Evolutionary conservation across 208 protist genomes (phyloP), one percentile per base, ranked within the genome.

Genomic region (Wallacemonas sp.): DNA sequence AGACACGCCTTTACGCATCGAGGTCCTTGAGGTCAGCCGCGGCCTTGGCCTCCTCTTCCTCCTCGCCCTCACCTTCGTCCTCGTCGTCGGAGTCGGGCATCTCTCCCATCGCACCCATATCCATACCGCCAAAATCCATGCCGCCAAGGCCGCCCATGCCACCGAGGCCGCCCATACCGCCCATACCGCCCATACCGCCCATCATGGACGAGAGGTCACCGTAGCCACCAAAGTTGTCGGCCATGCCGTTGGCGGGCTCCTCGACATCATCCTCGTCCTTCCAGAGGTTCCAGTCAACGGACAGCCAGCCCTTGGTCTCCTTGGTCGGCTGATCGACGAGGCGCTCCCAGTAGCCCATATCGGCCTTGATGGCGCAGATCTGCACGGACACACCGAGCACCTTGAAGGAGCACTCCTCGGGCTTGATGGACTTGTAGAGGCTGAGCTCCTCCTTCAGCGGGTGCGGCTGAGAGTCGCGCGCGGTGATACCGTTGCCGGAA

Each of bases 241-340:
- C 79, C 26, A 70, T 72, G 30, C 69, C 65, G 21, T 71, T 72
- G 62, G 88, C 82, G 9, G 32, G 58, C 43, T 88, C 85, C 24
- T 84, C 90, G 54, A 82, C 85, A 57, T 94, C 90, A 64, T 96
- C 87, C 70, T 96, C 90, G 62, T 96, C 90, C 76, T 96, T 94
- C 90, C 90, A 96, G 17, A 96, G 78, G 76, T 94, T 96, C 88
- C 90, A 96, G 76, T 96, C 90, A 8, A 76, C 87, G 11, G 87
- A 90, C 11, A 96, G 81, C 90, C 90, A 96, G 9, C 68, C 72
- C 77, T 92, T 90, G 1, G 87, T 93, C 38, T 74, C 68, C 73
- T 83, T 85, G 30, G 72, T 75, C 19, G 85, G 78, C 74, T 92
- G 72, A 34, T 88, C 76, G 14, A 92, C 85, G 19, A 96, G 78